Base-by-base conservation (phyloP, 257 asterid genomes). In the Ballota nigra region DNA sequence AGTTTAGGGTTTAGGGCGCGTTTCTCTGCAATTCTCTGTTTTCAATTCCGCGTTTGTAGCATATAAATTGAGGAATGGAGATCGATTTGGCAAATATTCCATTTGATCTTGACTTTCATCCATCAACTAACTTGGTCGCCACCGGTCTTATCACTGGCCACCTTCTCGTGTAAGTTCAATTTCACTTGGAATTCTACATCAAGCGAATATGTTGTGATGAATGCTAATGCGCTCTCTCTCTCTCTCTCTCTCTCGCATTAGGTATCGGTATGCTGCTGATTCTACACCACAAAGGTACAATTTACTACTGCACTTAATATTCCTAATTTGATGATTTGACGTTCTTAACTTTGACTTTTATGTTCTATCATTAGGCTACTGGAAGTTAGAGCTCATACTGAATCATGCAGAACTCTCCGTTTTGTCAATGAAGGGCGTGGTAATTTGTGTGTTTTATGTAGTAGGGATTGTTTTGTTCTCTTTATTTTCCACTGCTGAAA, bases 81-180 rank as follows among this genome's bases (percentile, higher is more conserved):
- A 80, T 88, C 72, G 85, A 90, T 58, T 77, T 92, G 69, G 97
- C 80, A 43, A 75, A 83, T 41, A 85, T 75, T 69, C 86, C 96
- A 20, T 90, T 92, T 71, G 97, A 92, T 83, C 77, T 92, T 13
- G 97, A 88, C 78, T 92, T 92, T 78, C 98, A 92, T 72, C 96
- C 98, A 19, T 88, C 91, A 22, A 67, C 64, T 15, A 80, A 90
- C 63, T 74, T 92, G 4, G 95, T 92, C 22, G 95, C 97, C 28
- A 77, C 97, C 23, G 96, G 96, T 40, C 90, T 90, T 75, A 90
- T 92, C 78, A 81, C 86, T 12, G 98, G 98, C 36, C 79, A 85
- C 41, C 86, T 92, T 63, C 82, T 82, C 19, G 15, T 92, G 97
- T 92, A 85, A 81, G 85, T 80, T 69, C 70, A 41, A 6, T 80